Conservation (phyloP, 1,139 yeast genomes). For the Yamadazyma pseudoaaseri region DNA sequence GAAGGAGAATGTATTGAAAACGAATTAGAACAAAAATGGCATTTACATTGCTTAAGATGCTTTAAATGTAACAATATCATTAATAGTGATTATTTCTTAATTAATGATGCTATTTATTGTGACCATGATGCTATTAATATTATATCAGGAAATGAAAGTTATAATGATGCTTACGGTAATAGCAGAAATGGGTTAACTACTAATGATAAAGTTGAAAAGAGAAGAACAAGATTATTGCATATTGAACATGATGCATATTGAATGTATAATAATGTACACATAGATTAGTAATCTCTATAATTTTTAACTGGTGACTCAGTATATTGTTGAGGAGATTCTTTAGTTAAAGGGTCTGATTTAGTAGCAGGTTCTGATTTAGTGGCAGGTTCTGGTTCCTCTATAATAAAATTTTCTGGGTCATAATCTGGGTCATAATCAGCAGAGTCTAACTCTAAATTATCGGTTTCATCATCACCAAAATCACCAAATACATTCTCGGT, state of each 20-base stretch:
- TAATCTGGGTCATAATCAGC: slow-evolving; percentile 21
- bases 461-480: slow-evolving; percentile 32
- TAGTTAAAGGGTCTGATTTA: slow-evolving; percentile 3
- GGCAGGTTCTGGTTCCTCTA: slow-evolving; percentile 22
- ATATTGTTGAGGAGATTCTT: not conserved
- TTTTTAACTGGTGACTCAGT: slow-evolving; percentile 1
- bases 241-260: no score
- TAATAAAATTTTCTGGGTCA: slow-evolving; percentile 24
- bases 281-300: no score
- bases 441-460: slow-evolving; percentile 23
- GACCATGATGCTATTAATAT: slow-evolving; percentile 38
- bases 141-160: slow-evolving; percentile 24
- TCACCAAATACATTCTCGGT: slow-evolving; percentile 47
- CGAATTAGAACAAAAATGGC: slow-evolving; percentile 66
- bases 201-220: slow-evolving; percentile 40
- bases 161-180: slow-evolving; percentile 23
- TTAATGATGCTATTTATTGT: slow-evolving; percentile 52
- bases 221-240: slow-evolving; percentile 43
- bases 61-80: slow-evolving; percentile 48
- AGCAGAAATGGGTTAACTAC: slow-evolving; percentile 23
- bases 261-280: no score
- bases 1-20: slow-evolving; percentile 91
- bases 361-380: not conserved
- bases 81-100: slow-evolving; percentile 53
- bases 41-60: slow-evolving; percentile 61